These are phyloP conservation scores for Gryganskiella cystojenkinii DNA, from an alignment of 192 early-diverging fungal genomes.

Conservation along the genomic window DNA sequence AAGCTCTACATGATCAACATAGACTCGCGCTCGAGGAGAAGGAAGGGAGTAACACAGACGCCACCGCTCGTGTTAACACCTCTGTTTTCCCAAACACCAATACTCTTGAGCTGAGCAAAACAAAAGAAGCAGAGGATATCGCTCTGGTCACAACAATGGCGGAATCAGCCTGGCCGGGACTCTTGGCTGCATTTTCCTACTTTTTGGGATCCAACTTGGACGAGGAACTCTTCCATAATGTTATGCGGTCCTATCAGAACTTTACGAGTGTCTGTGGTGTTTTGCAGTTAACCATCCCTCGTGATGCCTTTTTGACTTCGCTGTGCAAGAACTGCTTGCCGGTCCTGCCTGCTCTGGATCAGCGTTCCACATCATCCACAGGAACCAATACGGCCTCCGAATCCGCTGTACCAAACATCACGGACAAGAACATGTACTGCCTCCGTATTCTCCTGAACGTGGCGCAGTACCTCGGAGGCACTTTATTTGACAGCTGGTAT, in stretches of 20 bases:
- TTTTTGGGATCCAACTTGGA: conserved; percentile 83
- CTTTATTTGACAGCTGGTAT: conserved; percentile 88
- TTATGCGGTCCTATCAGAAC: conserved; percentile 76
- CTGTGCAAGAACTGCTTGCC: conserved; percentile 91
- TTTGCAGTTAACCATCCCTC: conserved; percentile 77
- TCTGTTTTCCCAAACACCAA: conserved; percentile 42
- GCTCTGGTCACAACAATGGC: conserved; percentile 80
- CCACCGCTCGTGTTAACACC: conserved; percentile 3
- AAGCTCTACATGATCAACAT: conserved; percentile 45
- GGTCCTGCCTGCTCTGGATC: conserved; percentile 54
- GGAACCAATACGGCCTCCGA: conserved; percentile 32
- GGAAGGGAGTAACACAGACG: not conserved
- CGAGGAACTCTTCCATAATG: conserved; percentile 80
- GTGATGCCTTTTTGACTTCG: conserved; percentile 86
- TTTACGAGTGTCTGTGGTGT: conserved; percentile 86
- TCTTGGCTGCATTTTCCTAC: conserved; percentile 82
- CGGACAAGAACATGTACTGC: conserved; percentile 82
- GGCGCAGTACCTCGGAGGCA: conserved; percentile 76
- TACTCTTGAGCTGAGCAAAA: conserved; percentile 28
- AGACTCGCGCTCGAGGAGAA: conserved; percentile 31
- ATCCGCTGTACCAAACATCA: conserved; percentile 54
- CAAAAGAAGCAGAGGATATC: conserved; percentile 57
- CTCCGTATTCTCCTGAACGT: conserved; percentile 78
- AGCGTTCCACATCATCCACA: conserved; percentile 14
- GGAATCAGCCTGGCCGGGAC: conserved; percentile 80